These are phyloP conservation scores for Mycena rosella DNA, from an alignment of 768 basidiomycete genomes.

Conservation along the genomic window DNA sequence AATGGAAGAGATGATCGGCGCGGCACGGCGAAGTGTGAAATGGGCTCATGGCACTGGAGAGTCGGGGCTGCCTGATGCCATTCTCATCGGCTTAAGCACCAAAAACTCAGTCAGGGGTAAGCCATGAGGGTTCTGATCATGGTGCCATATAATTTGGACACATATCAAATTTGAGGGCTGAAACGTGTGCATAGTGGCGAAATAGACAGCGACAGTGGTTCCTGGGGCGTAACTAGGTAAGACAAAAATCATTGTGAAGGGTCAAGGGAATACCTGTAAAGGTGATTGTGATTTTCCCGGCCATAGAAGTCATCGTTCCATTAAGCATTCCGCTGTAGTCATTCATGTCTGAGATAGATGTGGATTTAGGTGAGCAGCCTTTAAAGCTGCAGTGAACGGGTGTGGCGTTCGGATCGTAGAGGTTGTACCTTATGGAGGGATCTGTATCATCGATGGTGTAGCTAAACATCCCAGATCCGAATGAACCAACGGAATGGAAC, in stretches of 20 bases:
- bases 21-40: no score
- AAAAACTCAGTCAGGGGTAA: no score
- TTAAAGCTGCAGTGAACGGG: not conserved
- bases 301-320: conserved; percentile 1
- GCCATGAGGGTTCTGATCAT: no score
- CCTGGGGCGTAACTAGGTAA: not conserved
- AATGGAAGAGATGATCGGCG: no score
- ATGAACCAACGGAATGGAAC: no score
- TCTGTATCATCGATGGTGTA: not conserved
- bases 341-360: not conserved
- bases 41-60: no score
- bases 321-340: not conserved
- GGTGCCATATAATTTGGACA: no score
- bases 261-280: not conserved
- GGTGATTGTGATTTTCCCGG: not conserved
- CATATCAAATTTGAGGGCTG: no score
- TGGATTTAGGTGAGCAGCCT: not conserved
- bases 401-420: not conserved
- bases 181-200: not conserved
- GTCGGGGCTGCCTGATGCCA: no score
- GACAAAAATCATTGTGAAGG: not conserved
- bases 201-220: not conserved
- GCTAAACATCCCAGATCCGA: no score
- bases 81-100: no score
- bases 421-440: not conserved